phyloP scores from a whole-genome alignment of 805 yeast genomes.

The Yarrowia divulgata region DNA sequence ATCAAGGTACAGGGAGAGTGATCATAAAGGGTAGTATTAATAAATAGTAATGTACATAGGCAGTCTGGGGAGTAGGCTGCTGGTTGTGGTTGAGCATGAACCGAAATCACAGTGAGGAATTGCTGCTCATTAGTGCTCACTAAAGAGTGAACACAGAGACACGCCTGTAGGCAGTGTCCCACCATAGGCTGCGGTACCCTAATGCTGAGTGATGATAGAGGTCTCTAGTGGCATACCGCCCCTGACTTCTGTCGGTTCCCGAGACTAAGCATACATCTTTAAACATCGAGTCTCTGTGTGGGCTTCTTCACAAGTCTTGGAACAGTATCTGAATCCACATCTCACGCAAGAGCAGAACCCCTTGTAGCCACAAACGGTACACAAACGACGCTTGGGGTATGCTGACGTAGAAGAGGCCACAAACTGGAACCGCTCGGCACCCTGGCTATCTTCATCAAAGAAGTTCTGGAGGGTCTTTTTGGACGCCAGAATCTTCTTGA shows the following conservation, averaged over 20 bases:
- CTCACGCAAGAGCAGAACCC: slow-evolving; percentile 50
- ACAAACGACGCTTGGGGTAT: slow-evolving; percentile 51
- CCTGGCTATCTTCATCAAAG: slow-evolving; percentile 53
- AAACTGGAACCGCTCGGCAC: slow-evolving; percentile 47
- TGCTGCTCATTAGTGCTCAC: too few relatives aligned
- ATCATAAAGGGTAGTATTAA: background rate
- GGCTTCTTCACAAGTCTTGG: slow-evolving; percentile 49
- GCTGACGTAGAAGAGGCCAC: slow-evolving; percentile 50
- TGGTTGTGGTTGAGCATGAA: background rate
- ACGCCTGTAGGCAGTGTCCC: too few relatives aligned
- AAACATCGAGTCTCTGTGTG: slow-evolving; percentile 53
- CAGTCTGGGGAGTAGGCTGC: background rate
- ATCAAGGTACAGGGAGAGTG: background rate
- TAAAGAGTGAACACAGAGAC: too few relatives aligned
- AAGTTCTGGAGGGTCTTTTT: slow-evolving; percentile 52
- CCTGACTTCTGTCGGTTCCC: background rate
- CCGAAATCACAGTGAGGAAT: too few relatives aligned
- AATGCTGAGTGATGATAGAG: too few relatives aligned
- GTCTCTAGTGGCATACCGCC: too few relatives aligned
- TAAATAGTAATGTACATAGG: slow-evolving; percentile 16
- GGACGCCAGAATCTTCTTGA: slow-evolving; percentile 51
- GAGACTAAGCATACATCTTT: slow-evolving; percentile 46
- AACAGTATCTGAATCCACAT: slow-evolving; percentile 52
- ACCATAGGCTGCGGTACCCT: too few relatives aligned
- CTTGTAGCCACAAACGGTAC: slow-evolving; percentile 55